phyloP scores from a whole-genome alignment of 345 rosid genomes.

The Gossypium mustelinum region DNA sequence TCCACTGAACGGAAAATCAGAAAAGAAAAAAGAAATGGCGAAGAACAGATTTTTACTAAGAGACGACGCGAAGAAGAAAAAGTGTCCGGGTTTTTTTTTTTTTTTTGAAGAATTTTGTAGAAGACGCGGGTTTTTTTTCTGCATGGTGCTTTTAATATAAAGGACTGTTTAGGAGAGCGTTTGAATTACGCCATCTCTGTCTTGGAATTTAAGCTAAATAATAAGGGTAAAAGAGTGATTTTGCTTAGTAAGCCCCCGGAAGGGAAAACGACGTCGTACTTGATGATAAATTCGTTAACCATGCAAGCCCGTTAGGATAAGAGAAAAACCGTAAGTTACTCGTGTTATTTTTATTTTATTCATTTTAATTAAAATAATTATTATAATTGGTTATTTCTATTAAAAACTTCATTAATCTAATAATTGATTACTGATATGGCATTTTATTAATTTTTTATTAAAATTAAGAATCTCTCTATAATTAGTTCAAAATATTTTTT shows the following conservation, averaged over 20 bases:
- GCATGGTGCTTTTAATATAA: neutral
- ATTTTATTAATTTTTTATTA: too few relatives aligned
- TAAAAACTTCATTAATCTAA: too few relatives aligned
- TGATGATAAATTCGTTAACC: neutral
- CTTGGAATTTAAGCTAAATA: neutral
- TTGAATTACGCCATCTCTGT: neutral
- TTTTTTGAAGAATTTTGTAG: neutral
- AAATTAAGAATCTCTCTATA: too few relatives aligned
- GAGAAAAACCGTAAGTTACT: too few relatives aligned
- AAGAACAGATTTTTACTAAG: neutral
- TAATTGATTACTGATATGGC: too few relatives aligned
- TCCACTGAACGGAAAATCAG: too few relatives aligned
- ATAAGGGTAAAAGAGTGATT: conserved; percentile 1
- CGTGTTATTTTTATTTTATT: too few relatives aligned
- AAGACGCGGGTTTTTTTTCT: conserved; percentile 4
- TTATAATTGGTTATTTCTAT: too few relatives aligned
- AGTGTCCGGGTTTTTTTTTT: too few relatives aligned
- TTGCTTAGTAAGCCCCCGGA: neutral
- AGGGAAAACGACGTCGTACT: neutral
- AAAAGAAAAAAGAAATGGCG: neutral
- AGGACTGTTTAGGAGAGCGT: neutral
- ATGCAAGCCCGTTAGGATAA: too few relatives aligned
- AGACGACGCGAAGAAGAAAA: neutral
- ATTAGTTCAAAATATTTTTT: too few relatives aligned
- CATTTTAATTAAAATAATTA: too few relatives aligned